Percentiles rank a stretch among this genome's conserved stretches.
These are phyloP conservation scores for Isabelozyma pseudorhagii DNA, from an alignment of 805 yeast genomes.

Conservation along the genomic window DNA sequence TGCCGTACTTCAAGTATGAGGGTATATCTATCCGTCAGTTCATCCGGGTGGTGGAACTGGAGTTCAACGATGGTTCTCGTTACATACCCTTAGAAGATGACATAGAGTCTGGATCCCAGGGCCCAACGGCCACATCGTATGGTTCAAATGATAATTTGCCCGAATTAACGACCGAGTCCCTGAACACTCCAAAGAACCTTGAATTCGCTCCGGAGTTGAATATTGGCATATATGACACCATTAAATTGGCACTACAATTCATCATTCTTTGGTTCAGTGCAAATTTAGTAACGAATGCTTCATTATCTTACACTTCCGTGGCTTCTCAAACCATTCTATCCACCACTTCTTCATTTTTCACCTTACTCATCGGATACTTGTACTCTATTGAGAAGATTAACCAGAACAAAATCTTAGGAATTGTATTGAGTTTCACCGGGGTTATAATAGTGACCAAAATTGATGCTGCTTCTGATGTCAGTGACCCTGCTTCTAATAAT, in stretches of 20 bases:
- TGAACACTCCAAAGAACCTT: neutral
- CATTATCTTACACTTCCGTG: constrained; percentile 84
- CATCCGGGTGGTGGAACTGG: constrained; percentile 15
- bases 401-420: constrained; percentile 61
- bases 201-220: constrained; percentile 5
- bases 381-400: constrained; percentile 70
- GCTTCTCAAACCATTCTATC: constrained; percentile 92
- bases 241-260: constrained; percentile 73
- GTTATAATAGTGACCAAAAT: constrained; percentile 73
- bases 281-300: constrained; percentile 83
- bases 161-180: neutral
- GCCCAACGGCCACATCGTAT: constrained; percentile 14
- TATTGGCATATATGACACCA: constrained; percentile 59
- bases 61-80: constrained; percentile 18
- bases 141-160: neutral
- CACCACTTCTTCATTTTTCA: constrained; percentile 91
- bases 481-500: constrained; percentile 14
- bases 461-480: constrained; percentile 44
- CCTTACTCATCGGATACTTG: constrained; percentile 74
- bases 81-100: constrained; percentile 19
- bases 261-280: constrained; percentile 88
- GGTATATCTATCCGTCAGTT: constrained; percentile 19
- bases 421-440: constrained; percentile 71
- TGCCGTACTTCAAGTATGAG: constrained; percentile 49
- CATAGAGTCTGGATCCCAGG: constrained; percentile 2